Evolutionary conservation across 306 rosid species (phyloP).

Genomic region (Parietaria judaica): DNA sequence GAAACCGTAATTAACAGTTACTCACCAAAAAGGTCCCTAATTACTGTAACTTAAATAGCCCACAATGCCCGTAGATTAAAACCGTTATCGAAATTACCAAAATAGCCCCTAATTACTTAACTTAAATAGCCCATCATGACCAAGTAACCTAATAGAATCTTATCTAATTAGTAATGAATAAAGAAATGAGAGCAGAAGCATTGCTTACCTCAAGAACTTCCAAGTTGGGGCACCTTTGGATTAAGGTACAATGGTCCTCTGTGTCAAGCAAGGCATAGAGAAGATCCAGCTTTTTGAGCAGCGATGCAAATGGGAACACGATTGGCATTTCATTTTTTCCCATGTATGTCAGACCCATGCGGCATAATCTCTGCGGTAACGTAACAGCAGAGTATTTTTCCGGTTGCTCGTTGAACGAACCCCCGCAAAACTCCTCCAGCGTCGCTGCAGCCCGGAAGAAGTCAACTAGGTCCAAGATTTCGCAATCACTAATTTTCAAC

Average conservation of each 20-base stretch:
- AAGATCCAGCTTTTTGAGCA: slow-evolving; percentile 73
- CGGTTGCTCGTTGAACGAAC: slow-evolving; percentile 49
- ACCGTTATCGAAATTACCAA: too few species aligned
- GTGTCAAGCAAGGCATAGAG: slow-evolving; percentile 79
- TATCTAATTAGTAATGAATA: too few species aligned
- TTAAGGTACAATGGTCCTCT: slow-evolving; percentile 78
- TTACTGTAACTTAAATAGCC: too few species aligned
- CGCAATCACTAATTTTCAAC: slow-evolving; percentile 70
- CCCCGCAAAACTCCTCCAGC: slow-evolving; percentile 89
- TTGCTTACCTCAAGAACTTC: slow-evolving; percentile 68
- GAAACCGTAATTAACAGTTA: too few species aligned
- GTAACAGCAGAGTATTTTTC: slow-evolving; percentile 42
- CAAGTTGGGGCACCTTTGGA: slow-evolving; percentile 81
- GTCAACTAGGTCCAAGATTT: slow-evolving; percentile 50
- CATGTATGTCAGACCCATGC: slow-evolving; percentile 70
- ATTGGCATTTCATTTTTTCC: slow-evolving; percentile 70
- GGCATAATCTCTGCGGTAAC: slow-evolving; percentile 52
- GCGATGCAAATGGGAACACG: slow-evolving; percentile 60
- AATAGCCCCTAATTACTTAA: too few species aligned
- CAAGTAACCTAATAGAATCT: too few species aligned
- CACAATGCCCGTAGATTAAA: too few species aligned
- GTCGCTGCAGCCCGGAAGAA: slow-evolving; percentile 61
- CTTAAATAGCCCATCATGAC: too few species aligned
- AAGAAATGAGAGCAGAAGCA: background rate
- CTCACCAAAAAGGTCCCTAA: too few species aligned